Base-by-base conservation (phyloP, 2,329 filamentous ascomycete genomes). In the Fusarium zealandicum region DNA sequence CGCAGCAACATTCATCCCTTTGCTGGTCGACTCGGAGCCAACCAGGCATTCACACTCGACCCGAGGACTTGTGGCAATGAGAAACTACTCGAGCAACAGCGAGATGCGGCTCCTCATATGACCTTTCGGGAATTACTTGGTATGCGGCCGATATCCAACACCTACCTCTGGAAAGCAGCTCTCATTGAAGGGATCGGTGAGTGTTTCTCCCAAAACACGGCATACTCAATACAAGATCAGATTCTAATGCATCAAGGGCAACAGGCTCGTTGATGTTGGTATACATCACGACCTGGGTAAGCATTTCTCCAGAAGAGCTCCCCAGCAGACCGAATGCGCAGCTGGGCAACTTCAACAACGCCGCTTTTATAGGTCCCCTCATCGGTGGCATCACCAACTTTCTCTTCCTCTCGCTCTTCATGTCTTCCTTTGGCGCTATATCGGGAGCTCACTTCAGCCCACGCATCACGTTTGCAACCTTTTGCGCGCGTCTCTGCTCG, bases 401-500 rank as follows among this genome's bases (percentile, higher is more conserved):
- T 0, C 32, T 75, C 6, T 63, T 71, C 12, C 70, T 82, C 12
- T 73, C 78, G 0, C 66, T 84, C 1, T 79, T 83, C 57, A 82
- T 83, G 30, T 80, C 75, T 38, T 74, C 73, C 0, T 76, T 80
- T 18, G 79, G 75, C 1, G 76, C 80, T 0, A 73, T 79, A 1
- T 80, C 78, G 2, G 81, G 81, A 12, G 80, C 78, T 0, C 82
- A 84, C 63, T 72, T 84, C 41, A 84, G 82, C 59, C 81, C 81
- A 1, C 70, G 78, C 4, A 83, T 84, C 38, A 83, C 81, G 0
- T 73, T 84, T 33, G 76, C 78, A 0, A 83, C 81, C 0, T 80
- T 84, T 47, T 78, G 79, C 27, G 76, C 79, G 1, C 74, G 80
- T 0, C 69, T 83, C 1, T 78, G 77, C 5, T 78, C 77, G 0